Percentiles rank a stretch among this genome's conserved stretches.
These are phyloP conservation scores for Wickerhamomyces kurtzmanii DNA, from an alignment of 805 yeast genomes.

Conservation along the genomic window DNA sequence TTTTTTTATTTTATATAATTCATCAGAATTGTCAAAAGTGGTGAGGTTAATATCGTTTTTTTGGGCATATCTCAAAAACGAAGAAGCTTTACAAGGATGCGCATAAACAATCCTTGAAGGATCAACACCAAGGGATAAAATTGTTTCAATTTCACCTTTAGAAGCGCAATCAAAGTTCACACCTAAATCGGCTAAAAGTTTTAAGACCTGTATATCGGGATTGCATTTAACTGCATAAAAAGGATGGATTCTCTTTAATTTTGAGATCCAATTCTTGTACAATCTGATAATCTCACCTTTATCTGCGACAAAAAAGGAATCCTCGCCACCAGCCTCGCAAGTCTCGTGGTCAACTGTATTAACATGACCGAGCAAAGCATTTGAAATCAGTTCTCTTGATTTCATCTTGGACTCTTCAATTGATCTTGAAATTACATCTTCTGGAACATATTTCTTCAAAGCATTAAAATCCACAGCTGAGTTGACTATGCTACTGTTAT, in stretches of 20 bases:
- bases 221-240: constrained; percentile 94
- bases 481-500: too few relatives aligned
- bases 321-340: constrained; percentile 71
- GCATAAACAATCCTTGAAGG: constrained; percentile 77
- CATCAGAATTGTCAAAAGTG: constrained; percentile 86
- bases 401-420: too few relatives aligned
- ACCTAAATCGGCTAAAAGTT: constrained; percentile 49
- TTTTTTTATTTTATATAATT: constrained; percentile 60
- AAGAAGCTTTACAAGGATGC: constrained; percentile 86
- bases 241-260: constrained; percentile 74
- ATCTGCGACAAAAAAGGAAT: constrained; percentile 85
- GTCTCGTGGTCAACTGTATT: constrained; percentile 38
- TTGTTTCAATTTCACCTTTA: constrained; percentile 64
- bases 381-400: constrained; percentile 23
- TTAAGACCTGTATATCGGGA: constrained; percentile 53
- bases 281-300: constrained; percentile 61
- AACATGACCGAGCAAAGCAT: constrained; percentile 30
- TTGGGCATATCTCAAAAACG: constrained; percentile 69
- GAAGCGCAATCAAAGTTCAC: constrained; percentile 92
- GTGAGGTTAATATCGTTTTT: constrained; percentile 50
- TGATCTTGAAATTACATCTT: not conserved
- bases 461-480: too few relatives aligned
- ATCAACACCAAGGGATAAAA: constrained; percentile 51
- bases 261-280: constrained; percentile 48
- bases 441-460: constrained; percentile 1